Evolutionary conservation across 768 basidiomycete species (phyloP), one percentile per base, ranked within the genome.

Genomic region (Boletellus sp.): DNA sequence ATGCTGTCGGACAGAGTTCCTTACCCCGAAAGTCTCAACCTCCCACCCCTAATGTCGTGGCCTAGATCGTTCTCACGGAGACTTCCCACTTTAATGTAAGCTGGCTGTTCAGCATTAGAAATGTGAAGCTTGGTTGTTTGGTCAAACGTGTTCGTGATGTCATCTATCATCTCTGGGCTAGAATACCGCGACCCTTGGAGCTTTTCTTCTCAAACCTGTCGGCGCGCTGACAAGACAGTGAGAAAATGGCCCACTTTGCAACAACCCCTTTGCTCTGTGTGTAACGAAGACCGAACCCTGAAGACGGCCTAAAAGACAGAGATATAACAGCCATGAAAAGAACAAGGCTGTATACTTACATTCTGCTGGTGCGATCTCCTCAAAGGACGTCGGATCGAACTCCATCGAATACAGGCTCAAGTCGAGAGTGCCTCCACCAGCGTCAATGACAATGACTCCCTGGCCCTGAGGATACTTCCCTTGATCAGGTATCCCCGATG

Each of bases 391-490:
- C 58, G 70, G 68, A 11, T 57, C 12, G 7, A 64, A 55, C 34
- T 65, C 69, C 63, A 75, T 68, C n/a, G 53, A 65, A 62, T 62
- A 73, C 44, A 64, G 68, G 48, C 76, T 78, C 19, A 73, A n/a
- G 45, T 73, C 73, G 7, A 71, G 42, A 1, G 69, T 74, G 0
- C 70, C 68, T 6, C 76, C 74, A 15, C 79, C 80, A 9, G 76
- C 75, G 55, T 81, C 78, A 8, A 79, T 70, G 17, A 80, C 61
- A 10, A 78, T 64, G 6, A 78, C 57, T 0, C 70, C 69, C 22
- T 67, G 54, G 0, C 65, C 67, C 1, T 50, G 26, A 47, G 68
- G 42, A 15, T 50, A 17, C 3, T 45, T 43, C 7, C 3, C 35
- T 33, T 59, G 42, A 13, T 61, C 42, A 3, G 43, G 46, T 7